Evolutionary conservation across 768 basidiomycete species (phyloP), one percentile per base, ranked within the genome.

Genomic region (Suillus occidentalis): DNA sequence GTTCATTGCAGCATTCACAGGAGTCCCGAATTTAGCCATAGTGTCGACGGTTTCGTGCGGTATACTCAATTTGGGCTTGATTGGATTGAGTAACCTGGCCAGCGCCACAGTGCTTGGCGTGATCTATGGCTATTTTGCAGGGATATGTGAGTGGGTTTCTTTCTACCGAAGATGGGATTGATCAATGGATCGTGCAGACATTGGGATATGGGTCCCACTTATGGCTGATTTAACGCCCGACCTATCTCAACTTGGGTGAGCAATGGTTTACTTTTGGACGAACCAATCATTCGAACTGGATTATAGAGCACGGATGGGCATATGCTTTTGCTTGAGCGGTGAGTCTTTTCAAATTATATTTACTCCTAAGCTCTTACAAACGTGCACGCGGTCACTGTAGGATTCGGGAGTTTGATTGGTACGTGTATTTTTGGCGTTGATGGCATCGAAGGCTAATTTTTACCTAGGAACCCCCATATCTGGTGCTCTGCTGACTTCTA

Each of bases 401-500:
- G 61, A 37, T 55, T 68, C 8, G 76, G 69, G 37, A 65, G 50
- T 63, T 71, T 71, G 20, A 6, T 73, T 22, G 66, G 67, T 69
- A 66, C 36, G 67, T 77, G 71, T 20, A 57, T 60, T 57, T 28
- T 60, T 31, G 40, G 18, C 5, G 39, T 43, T 39, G 8, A 7
- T 4, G 9, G 20, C 31, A 22, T 16, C 18, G 18, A 36, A 52
- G 13, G 12, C 36, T n/a, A 57, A 42, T 4, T 50, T 49, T 31
- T 39, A 56, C 3, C 6, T 45, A 82, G 86, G 85, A 6, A 82
- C 84, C 0, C 87, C 88, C 1, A 79, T 88, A 49, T 78, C 82
- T n/a, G 87, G 88, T 0, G 83, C 84, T 0, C 71, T 89, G n/a
- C 80, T 89, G 6, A 81, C 85, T 0, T 66, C 77, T 13, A 69